Conservation (phyloP, 2,329 filamentous ascomycete species). For the Botrytis elliptica region DNA sequence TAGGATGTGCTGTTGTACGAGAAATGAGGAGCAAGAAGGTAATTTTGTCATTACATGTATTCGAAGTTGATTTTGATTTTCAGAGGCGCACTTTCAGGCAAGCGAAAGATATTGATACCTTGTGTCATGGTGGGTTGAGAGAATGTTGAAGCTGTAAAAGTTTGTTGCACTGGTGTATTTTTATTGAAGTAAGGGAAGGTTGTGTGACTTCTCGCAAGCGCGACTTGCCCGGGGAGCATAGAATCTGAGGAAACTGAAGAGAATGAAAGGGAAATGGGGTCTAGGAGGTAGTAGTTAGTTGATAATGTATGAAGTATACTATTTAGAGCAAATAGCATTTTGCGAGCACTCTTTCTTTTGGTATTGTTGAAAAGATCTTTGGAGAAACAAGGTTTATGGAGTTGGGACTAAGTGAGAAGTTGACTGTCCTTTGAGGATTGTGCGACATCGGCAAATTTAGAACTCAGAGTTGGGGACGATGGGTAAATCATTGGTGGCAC, state of each 20-base stretch:
- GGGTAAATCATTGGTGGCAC: background rate
- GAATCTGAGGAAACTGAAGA: background rate
- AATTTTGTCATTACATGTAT: background rate
- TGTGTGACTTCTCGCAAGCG: background rate
- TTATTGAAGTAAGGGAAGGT: background rate
- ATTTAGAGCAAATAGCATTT: background rate
- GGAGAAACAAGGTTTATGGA: background rate
- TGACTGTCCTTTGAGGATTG: background rate
- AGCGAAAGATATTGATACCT: conserved; percentile 4
- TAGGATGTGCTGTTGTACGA: background rate
- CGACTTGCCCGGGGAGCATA: background rate
- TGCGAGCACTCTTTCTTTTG: background rate
- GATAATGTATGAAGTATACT: background rate
- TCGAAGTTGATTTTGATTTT: background rate
- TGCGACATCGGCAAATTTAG: background rate
- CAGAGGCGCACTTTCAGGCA: background rate
- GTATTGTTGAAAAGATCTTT: background rate
- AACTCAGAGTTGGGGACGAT: background rate
- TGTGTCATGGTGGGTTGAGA: background rate
- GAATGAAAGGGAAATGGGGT: background rate
- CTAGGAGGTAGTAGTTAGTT: background rate
- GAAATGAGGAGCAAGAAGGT: no score
- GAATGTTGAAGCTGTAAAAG: background rate
- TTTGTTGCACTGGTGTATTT: background rate
- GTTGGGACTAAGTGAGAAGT: background rate